These are phyloP conservation scores for Trebouxiophyceae sp. DNA, from an alignment of 163 green algal species.

Conservation along the genomic window DNA sequence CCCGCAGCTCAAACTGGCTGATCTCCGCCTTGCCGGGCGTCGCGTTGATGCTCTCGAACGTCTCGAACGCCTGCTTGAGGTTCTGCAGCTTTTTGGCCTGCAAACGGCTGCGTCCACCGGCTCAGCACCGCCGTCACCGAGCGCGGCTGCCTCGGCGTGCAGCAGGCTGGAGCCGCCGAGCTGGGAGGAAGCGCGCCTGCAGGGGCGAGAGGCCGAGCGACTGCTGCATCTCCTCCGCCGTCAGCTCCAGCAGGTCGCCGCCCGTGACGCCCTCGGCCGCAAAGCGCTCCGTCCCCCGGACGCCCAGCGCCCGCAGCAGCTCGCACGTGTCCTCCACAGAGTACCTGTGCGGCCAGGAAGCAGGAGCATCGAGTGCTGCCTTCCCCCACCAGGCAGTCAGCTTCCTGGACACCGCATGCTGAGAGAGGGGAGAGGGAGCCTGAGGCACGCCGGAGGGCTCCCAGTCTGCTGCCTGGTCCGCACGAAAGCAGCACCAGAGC, in stretches of 20 bases:
- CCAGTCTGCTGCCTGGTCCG: too few species aligned
- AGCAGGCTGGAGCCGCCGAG: neutral
- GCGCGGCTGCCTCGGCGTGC: neutral
- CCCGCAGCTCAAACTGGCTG: conserved; percentile 17
- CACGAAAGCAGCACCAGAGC: too few species aligned
- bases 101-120: neutral
- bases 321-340: conserved; percentile 11
- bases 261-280: conserved; percentile 16
- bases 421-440: too few species aligned
- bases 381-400: too few species aligned
- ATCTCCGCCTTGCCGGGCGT: conserved; percentile 19
- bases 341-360: too few species aligned
- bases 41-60: conserved; percentile 20
- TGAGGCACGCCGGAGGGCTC: too few species aligned
- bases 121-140: neutral
- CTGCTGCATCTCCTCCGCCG: conserved; percentile 22
- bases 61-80: conserved; percentile 9
- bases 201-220: conserved; percentile 17
- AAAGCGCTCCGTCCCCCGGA: conserved; percentile 8
- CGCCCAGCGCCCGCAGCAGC: conserved; percentile 15
- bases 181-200: conserved; percentile 2
- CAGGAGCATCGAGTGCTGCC: too few species aligned
- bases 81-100: conserved; percentile 16
- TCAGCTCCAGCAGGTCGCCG: conserved; percentile 25
- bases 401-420: too few species aligned